phyloP scores from a whole-genome alignment of 2,329 filamentous ascomycete species.

The Fusarium sp. region DNA sequence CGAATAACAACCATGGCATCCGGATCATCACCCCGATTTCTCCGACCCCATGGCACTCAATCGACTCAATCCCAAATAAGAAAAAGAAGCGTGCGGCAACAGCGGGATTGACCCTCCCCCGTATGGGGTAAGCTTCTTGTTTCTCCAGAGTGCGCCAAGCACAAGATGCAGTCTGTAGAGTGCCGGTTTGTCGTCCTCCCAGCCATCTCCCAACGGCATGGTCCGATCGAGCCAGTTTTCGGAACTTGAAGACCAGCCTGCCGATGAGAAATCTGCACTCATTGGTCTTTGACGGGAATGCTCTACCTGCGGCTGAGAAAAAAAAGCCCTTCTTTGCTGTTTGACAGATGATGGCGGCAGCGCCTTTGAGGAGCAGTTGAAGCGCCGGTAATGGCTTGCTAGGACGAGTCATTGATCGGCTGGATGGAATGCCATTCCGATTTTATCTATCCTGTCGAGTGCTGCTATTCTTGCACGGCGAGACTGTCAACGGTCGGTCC shows the following conservation, averaged over 20 bases:
- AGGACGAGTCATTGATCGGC: conserved; percentile 1
- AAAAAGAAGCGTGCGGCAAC: conserved; percentile 25
- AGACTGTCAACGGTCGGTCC: background rate
- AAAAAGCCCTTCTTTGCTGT: background rate
- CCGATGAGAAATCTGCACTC: background rate
- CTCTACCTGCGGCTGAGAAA: conserved; percentile 7
- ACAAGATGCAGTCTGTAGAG: too few relatives aligned
- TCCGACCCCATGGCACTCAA: conserved; percentile 13
- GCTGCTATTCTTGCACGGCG: background rate
- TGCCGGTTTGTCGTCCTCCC: background rate
- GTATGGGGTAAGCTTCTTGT: conserved; percentile 21
- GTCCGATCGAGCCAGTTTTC: background rate
- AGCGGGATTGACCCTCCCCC: conserved; percentile 24
- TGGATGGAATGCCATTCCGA: conserved; percentile 19
- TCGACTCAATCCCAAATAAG: conserved; percentile 9
- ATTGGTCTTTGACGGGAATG: conserved; percentile 3
- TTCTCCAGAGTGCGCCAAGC: background rate
- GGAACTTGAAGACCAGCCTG: background rate
- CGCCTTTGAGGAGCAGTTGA: conserved; percentile 10
- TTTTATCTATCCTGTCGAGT: background rate
- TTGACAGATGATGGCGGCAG: conserved; percentile 13
- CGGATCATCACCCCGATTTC: conserved; percentile 34
- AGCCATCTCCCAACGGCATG: background rate
- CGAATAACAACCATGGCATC: conserved; percentile 23
- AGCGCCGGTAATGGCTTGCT: background rate